Conservation (phyloP, 192 early-diverging fungal genomes). For the Mortierella alpina region DNA sequence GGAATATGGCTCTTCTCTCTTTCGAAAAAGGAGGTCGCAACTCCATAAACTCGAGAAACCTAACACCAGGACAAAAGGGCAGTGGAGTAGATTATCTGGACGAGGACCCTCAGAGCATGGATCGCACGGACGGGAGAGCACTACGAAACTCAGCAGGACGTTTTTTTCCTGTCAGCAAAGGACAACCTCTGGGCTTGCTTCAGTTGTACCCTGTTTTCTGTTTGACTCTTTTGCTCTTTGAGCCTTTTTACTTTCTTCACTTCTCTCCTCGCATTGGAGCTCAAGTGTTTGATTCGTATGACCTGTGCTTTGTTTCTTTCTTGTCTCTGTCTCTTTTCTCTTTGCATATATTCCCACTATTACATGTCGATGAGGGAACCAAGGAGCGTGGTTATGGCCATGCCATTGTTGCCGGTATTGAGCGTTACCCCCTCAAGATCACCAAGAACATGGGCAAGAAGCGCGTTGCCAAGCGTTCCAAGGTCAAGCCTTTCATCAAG, state of each 20-base stretch:
- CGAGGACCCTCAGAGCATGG: too few species aligned
- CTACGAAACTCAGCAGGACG: too few species aligned
- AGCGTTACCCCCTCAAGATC: constrained; percentile 97
- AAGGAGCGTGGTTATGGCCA: constrained; percentile 97
- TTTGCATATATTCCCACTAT: constrained; percentile 19
- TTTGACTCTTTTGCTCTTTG: not conserved
- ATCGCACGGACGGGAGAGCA: too few species aligned
- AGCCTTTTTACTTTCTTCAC: not conserved
- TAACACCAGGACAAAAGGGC: too few species aligned
- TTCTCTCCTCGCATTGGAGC: constrained; percentile 53
- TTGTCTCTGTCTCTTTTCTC: constrained; percentile 7
- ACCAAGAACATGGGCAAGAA: constrained; percentile 95
- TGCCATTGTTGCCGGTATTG: constrained; percentile 98
- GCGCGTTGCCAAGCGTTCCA: constrained; percentile 95
- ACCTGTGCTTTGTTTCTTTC: constrained; percentile 31
- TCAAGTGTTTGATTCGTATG: constrained; percentile 51
- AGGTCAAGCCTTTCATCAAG: constrained; percentile 99
- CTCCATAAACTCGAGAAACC: too few species aligned
- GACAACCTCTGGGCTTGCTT: not conserved
- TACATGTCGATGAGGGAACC: constrained; percentile 94
- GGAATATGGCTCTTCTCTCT: too few species aligned
- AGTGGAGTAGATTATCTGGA: too few species aligned
- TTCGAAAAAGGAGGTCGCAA: too few species aligned
- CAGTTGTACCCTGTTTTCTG: not conserved
- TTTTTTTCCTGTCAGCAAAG: not conserved